These are phyloP conservation scores for Keqinozyma sinolaborantium DNA, from an alignment of 1,139 yeast species.

Conservation along the genomic window DNA sequence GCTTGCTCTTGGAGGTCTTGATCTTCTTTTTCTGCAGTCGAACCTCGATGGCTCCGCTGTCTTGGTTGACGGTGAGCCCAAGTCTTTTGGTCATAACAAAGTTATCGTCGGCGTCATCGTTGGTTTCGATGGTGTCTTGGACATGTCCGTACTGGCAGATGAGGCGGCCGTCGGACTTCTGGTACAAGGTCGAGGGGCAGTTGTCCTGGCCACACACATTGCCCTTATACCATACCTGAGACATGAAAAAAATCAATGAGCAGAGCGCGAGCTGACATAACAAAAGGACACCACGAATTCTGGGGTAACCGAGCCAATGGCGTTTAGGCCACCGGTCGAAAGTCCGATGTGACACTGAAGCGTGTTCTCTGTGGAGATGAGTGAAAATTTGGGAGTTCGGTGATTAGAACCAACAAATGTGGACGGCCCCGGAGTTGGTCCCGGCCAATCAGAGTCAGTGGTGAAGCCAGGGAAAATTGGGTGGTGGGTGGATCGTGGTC, in stretches of 20 bases:
- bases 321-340: no score
- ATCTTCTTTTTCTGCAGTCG: constrained; percentile 44
- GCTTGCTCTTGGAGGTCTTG: constrained; percentile 2
- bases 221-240: constrained; percentile 58
- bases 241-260: constrained; percentile 16
- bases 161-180: constrained; percentile 67
- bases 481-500: no score
- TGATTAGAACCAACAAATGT: no score
- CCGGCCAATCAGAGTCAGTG: no score
- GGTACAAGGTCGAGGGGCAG: constrained; percentile 77
- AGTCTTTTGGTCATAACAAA: constrained; percentile 52
- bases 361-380: no score
- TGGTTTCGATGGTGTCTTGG: constrained; percentile 74
- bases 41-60: constrained; percentile 17
- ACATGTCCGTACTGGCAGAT: constrained; percentile 92
- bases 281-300: no score
- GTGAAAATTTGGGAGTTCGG: no score
- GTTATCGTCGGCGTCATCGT: constrained; percentile 67
- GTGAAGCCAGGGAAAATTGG: no score
- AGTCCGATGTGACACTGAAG: no score
- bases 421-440: no score
- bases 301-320: no score
- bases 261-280: no score
- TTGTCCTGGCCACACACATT: constrained; percentile 86
- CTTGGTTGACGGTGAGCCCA: constrained; percentile 22